Evolutionary conservation across 371 early-diverging fungal genomes (phyloP).

Genomic region (Cokeromyces recurvatus): DNA sequence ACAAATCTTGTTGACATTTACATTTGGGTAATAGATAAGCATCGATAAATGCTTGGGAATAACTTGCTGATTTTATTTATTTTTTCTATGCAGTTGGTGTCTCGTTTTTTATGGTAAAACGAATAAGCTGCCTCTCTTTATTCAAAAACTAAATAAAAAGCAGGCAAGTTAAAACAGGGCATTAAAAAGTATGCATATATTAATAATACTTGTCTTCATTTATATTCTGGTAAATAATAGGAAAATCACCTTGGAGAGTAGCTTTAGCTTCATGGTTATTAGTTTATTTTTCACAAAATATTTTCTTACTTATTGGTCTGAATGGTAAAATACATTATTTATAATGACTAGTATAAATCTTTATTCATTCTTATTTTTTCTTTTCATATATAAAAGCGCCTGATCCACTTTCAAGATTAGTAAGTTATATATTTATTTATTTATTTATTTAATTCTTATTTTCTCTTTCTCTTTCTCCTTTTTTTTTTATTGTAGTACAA

Average conservation of each 20-base stretch:
- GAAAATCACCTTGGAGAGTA: constrained; percentile 75
- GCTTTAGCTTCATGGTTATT: constrained; percentile 64
- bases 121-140: constrained; percentile 13
- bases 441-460: background rate
- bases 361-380: background rate
- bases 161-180: constrained; percentile 17
- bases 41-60: background rate
- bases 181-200: background rate
- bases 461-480: background rate
- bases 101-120: constrained; percentile 32
- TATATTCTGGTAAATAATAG: constrained; percentile 24
- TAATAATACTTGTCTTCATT: constrained; percentile 1
- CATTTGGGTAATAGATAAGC: constrained; percentile 48
- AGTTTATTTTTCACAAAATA: constrained; percentile 58
- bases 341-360: no score
- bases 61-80: background rate
- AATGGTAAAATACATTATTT: constrained; percentile 43
- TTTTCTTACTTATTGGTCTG: constrained; percentile 50
- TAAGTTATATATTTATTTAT: constrained; percentile 8
- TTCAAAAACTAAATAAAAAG: constrained; percentile 21
- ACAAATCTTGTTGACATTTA: constrained; percentile 65
- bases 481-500: constrained; percentile 64
- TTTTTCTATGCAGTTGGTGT: constrained; percentile 34
- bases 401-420: constrained; percentile 64
- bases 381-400: constrained; percentile 43